Conservation (phyloP, 768 basidiomycete species). For the Cystofilobasidium macerans region DNA sequence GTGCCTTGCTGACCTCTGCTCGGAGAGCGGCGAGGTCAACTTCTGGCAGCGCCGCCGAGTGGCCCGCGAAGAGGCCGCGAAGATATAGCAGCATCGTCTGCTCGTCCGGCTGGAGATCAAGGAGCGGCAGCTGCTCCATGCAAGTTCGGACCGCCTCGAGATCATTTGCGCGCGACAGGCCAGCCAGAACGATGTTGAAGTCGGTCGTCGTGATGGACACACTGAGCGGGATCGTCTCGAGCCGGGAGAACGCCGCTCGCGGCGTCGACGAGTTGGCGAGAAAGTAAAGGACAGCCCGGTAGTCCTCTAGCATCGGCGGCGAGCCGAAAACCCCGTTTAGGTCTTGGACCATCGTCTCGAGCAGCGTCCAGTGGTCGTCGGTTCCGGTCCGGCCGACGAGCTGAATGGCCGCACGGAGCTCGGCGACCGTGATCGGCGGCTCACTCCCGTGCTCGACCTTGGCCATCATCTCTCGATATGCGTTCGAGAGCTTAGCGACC, state of each 20-base stretch:
- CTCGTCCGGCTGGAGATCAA: constrained; percentile 13
- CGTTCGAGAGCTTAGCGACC: background rate
- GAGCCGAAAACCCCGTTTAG: background rate
- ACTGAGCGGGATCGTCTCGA: constrained; percentile 14
- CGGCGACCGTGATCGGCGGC: constrained; percentile 5
- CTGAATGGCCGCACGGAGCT: constrained; percentile 14
- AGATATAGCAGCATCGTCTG: constrained; percentile 14
- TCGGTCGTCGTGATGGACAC: constrained; percentile 11
- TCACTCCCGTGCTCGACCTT: background rate
- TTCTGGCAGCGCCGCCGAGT: background rate
- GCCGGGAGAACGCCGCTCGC: constrained; percentile 11
- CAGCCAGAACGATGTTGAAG: constrained; percentile 22
- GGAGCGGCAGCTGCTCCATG: constrained; percentile 6
- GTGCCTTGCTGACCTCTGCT: background rate
- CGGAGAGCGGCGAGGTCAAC: background rate
- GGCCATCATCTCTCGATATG: background rate
- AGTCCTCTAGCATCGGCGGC: constrained; percentile 7
- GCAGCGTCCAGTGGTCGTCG: constrained; percentile 13
- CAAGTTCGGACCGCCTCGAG: constrained; percentile 1
- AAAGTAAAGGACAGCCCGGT: constrained; percentile 14
- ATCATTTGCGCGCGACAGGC: constrained; percentile 12
- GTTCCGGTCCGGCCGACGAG: background rate
- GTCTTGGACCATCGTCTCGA: constrained; percentile 16
- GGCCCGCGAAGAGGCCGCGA: constrained; percentile 3
- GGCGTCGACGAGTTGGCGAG: constrained; percentile 16